These are phyloP conservation scores for Trichophyton verrucosum DNA, from an alignment of 2,329 filamentous ascomycete genomes.

Conservation along the genomic window DNA sequence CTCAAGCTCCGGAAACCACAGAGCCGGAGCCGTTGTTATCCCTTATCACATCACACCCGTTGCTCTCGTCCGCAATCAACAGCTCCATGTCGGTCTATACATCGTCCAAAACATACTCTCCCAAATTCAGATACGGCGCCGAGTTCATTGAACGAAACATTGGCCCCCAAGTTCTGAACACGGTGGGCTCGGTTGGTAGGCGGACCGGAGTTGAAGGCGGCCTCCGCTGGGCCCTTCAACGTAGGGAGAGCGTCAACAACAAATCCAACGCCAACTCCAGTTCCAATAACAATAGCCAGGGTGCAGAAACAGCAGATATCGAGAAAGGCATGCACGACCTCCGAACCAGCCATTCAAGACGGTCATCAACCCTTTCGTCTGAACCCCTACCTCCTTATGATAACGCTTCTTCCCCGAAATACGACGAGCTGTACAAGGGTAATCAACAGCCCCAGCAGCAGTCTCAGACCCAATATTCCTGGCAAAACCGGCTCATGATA, in stretches of 20 bases:
- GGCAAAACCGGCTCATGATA: conserved; percentile 76
- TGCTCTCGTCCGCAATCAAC: conserved; percentile 74
- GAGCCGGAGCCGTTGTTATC: conserved; percentile 71
- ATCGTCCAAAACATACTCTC: conserved; percentile 79
- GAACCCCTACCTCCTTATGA: conserved; percentile 79
- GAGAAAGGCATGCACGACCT: conserved; percentile 29
- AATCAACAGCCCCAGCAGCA: conserved; percentile 32
- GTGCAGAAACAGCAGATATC: conserved; percentile 35
- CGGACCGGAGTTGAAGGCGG: conserved; percentile 80
- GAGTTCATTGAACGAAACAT: conserved; percentile 85
- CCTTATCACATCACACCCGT: conserved; percentile 75
- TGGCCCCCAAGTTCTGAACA: conserved; percentile 68
- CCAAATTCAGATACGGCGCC: conserved; percentile 74
- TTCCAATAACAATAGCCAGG: conserved; percentile 23
- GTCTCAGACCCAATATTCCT: conserved; percentile 33
- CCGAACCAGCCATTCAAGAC: conserved; percentile 29
- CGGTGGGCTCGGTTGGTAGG: conserved; percentile 69
- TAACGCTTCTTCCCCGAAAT: conserved; percentile 60
- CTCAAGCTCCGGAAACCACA: conserved; percentile 29
- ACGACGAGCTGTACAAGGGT: conserved; percentile 24
- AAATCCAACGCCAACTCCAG: conserved; percentile 1
- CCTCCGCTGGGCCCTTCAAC: conserved; percentile 65
- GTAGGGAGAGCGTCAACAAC: conserved; percentile 22
- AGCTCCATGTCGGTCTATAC: conserved; percentile 76
- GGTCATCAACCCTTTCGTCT: conserved; percentile 53